Evolutionary conservation across 2,329 filamentous ascomycete genomes (phyloP).

Genomic region (Lomentospora prolificans): DNA sequence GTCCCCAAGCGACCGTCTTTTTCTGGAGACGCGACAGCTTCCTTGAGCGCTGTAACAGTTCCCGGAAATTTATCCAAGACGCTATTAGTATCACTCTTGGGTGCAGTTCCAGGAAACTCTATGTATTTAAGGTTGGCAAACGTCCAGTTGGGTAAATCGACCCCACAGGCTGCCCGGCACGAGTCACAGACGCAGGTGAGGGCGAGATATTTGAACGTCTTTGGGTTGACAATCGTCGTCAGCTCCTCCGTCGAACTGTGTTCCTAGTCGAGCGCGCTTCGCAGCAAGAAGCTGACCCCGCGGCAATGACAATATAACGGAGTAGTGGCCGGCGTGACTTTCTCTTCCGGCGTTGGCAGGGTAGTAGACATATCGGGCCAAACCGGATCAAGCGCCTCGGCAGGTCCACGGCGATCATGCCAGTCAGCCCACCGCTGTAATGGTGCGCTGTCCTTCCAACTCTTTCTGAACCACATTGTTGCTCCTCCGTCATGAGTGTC

Average conservation of each 20-base stretch:
- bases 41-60: constrained; percentile 19
- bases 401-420: constrained; percentile 9
- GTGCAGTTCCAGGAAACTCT: constrained; percentile 16
- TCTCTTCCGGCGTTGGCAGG: constrained; percentile 12
- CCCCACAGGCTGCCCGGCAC: constrained; percentile 30
- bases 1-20: constrained; percentile 30
- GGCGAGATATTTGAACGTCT: constrained; percentile 27
- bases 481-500: constrained; percentile 45
- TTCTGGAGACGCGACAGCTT: constrained; percentile 17
- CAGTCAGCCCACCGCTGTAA: constrained; percentile 18
- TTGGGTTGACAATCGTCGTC: constrained; percentile 32
- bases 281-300: constrained; percentile 32
- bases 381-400: constrained; percentile 18
- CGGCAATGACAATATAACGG: constrained; percentile 35
- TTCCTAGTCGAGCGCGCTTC: constrained; percentile 18
- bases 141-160: constrained; percentile 36
- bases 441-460: constrained; percentile 19
- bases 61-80: constrained; percentile 9
- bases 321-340: constrained; percentile 16
- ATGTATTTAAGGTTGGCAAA: constrained; percentile 30
- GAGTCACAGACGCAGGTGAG: constrained; percentile 36
- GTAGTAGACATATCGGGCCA: constrained; percentile 18
- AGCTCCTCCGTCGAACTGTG: constrained; percentile 19
- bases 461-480: constrained; percentile 31
- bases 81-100: not conserved